A percentile compares a stretch with the other conserved stretches of the same genome.
Evolutionary conservation across 2,329 filamentous ascomycete species (phyloP).

Genomic region (Fusarium sulawesiense): DNA sequence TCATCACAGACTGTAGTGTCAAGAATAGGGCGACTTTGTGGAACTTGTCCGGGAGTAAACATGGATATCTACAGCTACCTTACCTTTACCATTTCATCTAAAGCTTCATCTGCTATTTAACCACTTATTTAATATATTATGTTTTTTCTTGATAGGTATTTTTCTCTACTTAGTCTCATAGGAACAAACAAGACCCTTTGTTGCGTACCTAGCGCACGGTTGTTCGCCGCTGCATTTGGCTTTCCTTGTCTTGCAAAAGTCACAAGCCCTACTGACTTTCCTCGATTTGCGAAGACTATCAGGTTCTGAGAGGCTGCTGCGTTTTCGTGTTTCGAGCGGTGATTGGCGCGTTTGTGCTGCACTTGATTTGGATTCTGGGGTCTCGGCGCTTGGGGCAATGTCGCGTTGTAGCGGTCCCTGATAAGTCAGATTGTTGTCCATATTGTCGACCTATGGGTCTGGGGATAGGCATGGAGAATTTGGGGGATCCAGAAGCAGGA

Average conservation of each 20-base stretch:
- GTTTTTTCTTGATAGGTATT: too few species aligned
- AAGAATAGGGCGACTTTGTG: too few species aligned
- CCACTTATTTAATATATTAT: too few species aligned
- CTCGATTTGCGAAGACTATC: neutral
- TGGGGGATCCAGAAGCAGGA: neutral
- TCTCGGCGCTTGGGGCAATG: neutral
- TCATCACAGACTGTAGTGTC: too few species aligned
- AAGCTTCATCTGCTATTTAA: too few species aligned
- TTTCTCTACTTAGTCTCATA: slow-evolving; percentile 44
- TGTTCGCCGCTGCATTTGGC: slow-evolving; percentile 46
- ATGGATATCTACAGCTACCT: too few species aligned
- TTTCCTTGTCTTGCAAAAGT: slow-evolving; percentile 47
- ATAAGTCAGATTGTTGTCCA: neutral
- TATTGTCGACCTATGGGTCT: neutral
- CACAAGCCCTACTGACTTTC: slow-evolving; percentile 51
- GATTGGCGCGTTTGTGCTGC: too few species aligned
- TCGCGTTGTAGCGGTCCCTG: neutral
- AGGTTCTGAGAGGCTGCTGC: neutral
- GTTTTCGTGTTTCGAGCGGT: too few species aligned
- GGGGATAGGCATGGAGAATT: neutral
- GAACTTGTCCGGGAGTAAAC: too few species aligned
- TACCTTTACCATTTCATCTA: too few species aligned
- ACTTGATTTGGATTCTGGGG: too few species aligned
- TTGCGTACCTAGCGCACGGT: slow-evolving; percentile 49
- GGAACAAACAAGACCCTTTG: slow-evolving; percentile 44